Conservation (phyloP, 495 filamentous ascomycete genomes). For the Trichoderma orchidacearum region DNA sequence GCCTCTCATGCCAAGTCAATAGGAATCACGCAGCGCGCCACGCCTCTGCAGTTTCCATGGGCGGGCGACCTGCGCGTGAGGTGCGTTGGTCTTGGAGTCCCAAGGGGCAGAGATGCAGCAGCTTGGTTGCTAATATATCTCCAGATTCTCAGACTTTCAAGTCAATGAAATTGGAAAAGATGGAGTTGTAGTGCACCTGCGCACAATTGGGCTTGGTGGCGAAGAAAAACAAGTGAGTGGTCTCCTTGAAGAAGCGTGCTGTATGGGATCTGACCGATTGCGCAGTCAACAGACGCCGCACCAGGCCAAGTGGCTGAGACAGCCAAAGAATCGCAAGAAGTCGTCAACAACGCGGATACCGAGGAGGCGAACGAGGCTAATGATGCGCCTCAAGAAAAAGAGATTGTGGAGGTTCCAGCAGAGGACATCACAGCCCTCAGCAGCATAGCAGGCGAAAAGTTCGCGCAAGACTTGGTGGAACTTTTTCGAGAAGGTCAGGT, state of each 20-base stretch:
- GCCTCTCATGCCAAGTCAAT: conserved; percentile 13
- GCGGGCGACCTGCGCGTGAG: conserved; percentile 24
- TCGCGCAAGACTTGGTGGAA: conserved; percentile 17
- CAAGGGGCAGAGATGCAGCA: not conserved
- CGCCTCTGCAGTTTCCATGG: conserved; percentile 18
- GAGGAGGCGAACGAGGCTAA: not conserved
- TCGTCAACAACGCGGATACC: not conserved
- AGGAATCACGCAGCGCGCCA: conserved; percentile 20
- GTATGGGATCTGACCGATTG: conserved; percentile 7
- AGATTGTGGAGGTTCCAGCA: not conserved
- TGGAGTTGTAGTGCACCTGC: conserved; percentile 59
- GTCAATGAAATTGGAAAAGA: conserved; percentile 81
- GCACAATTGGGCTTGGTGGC: conserved; percentile 29
- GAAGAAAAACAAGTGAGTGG: conserved; percentile 29
- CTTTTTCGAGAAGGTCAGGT: conserved; percentile 15
- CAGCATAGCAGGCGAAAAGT: conserved; percentile 16
- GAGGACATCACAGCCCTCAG: conserved; percentile 5
- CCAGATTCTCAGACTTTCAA: conserved; percentile 85
- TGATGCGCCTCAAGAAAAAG: not conserved
- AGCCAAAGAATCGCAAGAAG: not conserved
- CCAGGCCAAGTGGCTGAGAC: not conserved
- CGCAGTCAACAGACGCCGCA: not conserved
- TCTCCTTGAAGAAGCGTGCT: conserved; percentile 16
- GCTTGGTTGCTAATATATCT: conserved; percentile 6
- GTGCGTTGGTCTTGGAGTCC: conserved; percentile 7